Percentiles rank a stretch among this genome's conserved stretches.
Conservation (phyloP, 129 eudicot species). For the Dittrichia graveolens region DNA sequence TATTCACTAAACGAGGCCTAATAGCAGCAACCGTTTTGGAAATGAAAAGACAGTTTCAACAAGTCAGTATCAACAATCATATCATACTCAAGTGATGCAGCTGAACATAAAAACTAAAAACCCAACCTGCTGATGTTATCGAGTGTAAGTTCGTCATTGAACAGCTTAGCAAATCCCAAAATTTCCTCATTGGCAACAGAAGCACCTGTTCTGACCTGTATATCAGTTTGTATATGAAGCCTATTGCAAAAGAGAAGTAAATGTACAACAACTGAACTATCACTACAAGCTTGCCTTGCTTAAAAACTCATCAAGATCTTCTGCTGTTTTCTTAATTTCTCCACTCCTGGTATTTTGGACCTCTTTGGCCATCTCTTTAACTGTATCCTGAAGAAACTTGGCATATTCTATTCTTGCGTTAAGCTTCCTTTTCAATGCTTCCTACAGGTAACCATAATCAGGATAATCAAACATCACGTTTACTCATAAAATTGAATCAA, state of each 20-base stretch:
- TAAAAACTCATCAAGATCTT: slow-evolving; percentile 97
- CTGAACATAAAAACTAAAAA: slow-evolving; percentile 14
- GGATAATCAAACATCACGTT: slow-evolving; percentile 20
- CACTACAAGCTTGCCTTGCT: slow-evolving; percentile 54
- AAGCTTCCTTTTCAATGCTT: slow-evolving; percentile 80
- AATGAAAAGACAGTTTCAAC: neutral
- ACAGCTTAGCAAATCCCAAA: slow-evolving; percentile 91
- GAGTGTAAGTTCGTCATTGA: slow-evolving; percentile 93
- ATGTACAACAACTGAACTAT: neutral
- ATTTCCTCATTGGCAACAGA: slow-evolving; percentile 83
- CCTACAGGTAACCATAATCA: slow-evolving; percentile 48
- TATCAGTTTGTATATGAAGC: slow-evolving; percentile 29
- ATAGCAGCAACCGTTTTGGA: slow-evolving; percentile 23
- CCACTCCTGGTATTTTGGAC: slow-evolving; percentile 92
- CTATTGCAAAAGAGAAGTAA: slow-evolving; percentile 14
- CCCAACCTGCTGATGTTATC: slow-evolving; percentile 92
- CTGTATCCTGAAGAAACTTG: slow-evolving; percentile 95
- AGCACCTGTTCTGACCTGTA: slow-evolving; percentile 87
- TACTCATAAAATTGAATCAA: slow-evolving; percentile 1
- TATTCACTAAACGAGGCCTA: slow-evolving; percentile 94
- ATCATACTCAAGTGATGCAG: slow-evolving; percentile 6
- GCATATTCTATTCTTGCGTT: slow-evolving; percentile 97
- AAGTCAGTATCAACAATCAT: slow-evolving; percentile 6
- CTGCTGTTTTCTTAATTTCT: slow-evolving; percentile 90
- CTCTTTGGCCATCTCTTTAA: slow-evolving; percentile 97